These are phyloP conservation scores for Phaffia australis DNA, from an alignment of 768 basidiomycete genomes.

Conservation along the genomic window DNA sequence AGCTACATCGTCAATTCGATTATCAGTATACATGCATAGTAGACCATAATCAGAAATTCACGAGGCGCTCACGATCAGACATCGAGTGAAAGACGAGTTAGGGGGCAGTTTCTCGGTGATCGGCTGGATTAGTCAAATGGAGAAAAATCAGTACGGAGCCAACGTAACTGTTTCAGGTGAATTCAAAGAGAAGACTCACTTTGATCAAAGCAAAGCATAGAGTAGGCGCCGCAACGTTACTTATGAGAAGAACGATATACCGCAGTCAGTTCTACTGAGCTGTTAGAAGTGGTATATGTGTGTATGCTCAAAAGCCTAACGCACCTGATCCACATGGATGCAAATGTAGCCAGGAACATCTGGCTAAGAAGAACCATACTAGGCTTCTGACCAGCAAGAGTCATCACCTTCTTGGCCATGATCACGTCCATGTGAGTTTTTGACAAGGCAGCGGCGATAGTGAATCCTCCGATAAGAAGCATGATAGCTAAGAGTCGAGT, in stretches of 20 bases:
- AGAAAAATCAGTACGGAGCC: background rate
- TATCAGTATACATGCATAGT: background rate
- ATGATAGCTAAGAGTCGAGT: conserved; percentile 52
- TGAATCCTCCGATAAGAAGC: conserved; percentile 95
- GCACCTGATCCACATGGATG: conserved; percentile 98
- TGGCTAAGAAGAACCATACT: conserved; percentile 78
- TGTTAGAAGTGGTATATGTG: background rate
- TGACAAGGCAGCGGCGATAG: conserved; percentile 87
- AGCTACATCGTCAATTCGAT: conserved; percentile 45
- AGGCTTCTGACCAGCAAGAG: conserved; percentile 78
- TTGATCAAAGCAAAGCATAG: conserved; percentile 91
- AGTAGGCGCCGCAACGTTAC: conserved; percentile 95
- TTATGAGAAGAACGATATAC: conserved; percentile 34
- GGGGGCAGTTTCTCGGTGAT: conserved; percentile 84
- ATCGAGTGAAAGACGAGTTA: conserved; percentile 74
- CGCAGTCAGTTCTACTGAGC: background rate
- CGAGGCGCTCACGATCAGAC: conserved; percentile 64
- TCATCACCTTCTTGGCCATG: conserved; percentile 79
- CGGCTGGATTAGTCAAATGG: conserved; percentile 48
- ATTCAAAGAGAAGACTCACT: conserved; percentile 42
- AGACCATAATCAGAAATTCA: background rate
- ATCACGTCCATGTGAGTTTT: conserved; percentile 86
- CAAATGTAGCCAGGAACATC: conserved; percentile 94
- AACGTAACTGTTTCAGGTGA: background rate
- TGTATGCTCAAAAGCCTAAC: conserved; percentile 25